phyloP scores from a whole-genome alignment of 768 basidiomycete species.

The Xerocomellus intermedius region DNA sequence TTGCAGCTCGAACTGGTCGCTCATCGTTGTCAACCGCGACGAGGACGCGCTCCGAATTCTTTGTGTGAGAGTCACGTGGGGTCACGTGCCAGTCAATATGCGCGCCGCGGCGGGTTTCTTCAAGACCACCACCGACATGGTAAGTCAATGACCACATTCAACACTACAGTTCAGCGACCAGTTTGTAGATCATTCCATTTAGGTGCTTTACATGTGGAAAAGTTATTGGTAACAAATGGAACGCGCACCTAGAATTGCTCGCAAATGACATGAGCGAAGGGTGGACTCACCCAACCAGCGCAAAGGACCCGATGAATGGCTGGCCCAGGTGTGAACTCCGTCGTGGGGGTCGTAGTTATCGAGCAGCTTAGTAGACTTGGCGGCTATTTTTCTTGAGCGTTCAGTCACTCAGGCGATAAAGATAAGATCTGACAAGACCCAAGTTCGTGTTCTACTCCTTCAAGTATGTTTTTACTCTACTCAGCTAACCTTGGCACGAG shows the following conservation, averaged over 20 bases:
- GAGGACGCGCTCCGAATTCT: conserved; percentile 5
- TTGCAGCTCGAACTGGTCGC: conserved; percentile 65
- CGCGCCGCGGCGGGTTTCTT: background rate
- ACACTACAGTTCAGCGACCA: background rate
- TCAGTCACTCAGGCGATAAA: background rate
- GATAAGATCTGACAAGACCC: background rate
- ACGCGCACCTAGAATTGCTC: conserved; percentile 77
- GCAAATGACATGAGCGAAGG: conserved; percentile 84
- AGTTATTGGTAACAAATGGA: conserved; percentile 97
- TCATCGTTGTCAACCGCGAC: conserved; percentile 30
- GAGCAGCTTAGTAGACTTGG: too few relatives aligned
- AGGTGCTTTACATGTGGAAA: conserved; percentile 97
- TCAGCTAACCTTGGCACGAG: too few relatives aligned
- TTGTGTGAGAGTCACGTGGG: conserved; percentile 27
- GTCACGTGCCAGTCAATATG: background rate
- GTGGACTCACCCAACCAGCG: conserved; percentile 69
- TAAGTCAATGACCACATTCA: background rate
- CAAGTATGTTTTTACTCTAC: too few relatives aligned
- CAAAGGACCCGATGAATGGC: conserved; percentile 82
- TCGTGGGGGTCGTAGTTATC: conserved; percentile 28
- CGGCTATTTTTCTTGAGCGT: background rate
- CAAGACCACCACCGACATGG: conserved; percentile 22
- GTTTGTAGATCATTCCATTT: conserved; percentile 84
- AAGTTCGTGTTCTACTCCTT: too few relatives aligned
- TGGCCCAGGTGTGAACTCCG: conserved; percentile 78